phyloP scores from a whole-genome alignment of 2,329 filamentous ascomycete genomes.

The Penicillium sclerotigenum region DNA sequence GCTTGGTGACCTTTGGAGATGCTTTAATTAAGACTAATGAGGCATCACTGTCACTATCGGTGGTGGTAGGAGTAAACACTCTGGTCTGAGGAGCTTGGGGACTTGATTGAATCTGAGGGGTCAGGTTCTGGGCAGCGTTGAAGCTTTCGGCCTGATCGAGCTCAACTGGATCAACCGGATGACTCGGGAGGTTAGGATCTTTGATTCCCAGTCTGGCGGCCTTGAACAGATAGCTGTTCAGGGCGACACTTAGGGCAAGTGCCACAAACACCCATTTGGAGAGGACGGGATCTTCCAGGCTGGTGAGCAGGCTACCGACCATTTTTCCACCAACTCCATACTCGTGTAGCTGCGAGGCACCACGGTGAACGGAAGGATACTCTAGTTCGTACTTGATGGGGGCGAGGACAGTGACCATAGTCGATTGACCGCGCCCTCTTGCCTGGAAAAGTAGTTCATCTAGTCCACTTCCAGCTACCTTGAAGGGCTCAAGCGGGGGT shows the following conservation, averaged over 20 bases:
- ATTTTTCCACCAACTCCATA: background rate
- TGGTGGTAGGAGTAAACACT: fast-evolving
- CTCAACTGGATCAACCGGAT: fast-evolving
- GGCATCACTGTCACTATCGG: background rate
- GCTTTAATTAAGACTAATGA: fast-evolving
- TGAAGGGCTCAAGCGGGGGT: background rate
- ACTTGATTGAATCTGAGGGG: background rate
- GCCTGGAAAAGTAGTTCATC: background rate
- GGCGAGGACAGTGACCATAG: background rate
- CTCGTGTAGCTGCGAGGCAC: too few species aligned
- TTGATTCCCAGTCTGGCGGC: background rate
- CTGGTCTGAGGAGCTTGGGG: background rate
- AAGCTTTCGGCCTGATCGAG: background rate
- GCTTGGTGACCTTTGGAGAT: too few species aligned
- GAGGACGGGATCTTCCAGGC: background rate
- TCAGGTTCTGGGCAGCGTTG: background rate
- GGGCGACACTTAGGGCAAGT: background rate
- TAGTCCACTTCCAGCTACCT: background rate
- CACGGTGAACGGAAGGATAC: background rate
- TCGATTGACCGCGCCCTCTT: background rate
- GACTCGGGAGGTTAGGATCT: background rate
- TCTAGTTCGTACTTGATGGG: background rate
- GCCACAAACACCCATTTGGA: background rate
- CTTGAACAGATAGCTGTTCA: background rate
- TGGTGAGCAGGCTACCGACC: background rate